Percentiles rank a stretch among this genome's conserved stretches.
phyloP scores from a whole-genome alignment of 2,329 filamentous ascomycete genomes.

The Venturia pyrina region DNA sequence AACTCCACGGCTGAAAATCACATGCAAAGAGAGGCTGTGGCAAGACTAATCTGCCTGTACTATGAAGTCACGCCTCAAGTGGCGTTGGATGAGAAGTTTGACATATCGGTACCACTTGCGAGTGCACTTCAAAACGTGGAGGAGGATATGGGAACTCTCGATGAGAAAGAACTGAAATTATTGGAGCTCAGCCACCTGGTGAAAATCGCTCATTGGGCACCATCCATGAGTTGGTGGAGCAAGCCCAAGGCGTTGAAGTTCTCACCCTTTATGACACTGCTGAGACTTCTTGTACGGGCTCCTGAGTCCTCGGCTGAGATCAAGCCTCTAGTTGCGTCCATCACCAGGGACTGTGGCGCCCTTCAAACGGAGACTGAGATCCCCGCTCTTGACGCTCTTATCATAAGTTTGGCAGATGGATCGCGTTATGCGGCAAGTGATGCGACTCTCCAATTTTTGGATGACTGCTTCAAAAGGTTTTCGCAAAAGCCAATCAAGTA shows the following conservation, averaged over 20 bases:
- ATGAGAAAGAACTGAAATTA: conserved; percentile 47
- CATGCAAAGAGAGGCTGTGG: conserved; percentile 68
- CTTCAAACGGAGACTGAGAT: conserved; percentile 38
- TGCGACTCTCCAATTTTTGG: conserved; percentile 59
- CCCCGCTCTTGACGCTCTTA: conserved; percentile 34
- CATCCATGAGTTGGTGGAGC: conserved; percentile 84
- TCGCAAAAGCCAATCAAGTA: conserved; percentile 74
- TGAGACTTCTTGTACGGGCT: conserved; percentile 47
- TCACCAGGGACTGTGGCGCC: conserved; percentile 58
- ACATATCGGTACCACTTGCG: conserved; percentile 69
- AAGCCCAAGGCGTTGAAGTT: conserved; percentile 54
- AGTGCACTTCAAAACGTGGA: conserved; percentile 46
- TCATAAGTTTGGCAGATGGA: conserved; percentile 37
- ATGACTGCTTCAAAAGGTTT: conserved; percentile 72
- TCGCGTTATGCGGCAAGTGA: conserved; percentile 23
- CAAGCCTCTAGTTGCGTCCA: conserved; percentile 46
- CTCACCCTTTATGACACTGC: conserved; percentile 63
- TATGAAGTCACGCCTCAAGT: conserved; percentile 72
- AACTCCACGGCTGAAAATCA: conserved; percentile 32
- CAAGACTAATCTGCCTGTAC: conserved; percentile 71
- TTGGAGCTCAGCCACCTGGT: conserved; percentile 76
- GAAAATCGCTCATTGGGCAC: conserved; percentile 67
- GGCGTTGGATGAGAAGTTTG: conserved; percentile 76
- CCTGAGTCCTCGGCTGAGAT: conserved; percentile 43
- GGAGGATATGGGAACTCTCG: conserved; percentile 22